A percentile compares a stretch with the other conserved stretches of the same genome.
Conservation (phyloP, 1,139 yeast species). For the Saccharomycopsis hybrid region DNA sequence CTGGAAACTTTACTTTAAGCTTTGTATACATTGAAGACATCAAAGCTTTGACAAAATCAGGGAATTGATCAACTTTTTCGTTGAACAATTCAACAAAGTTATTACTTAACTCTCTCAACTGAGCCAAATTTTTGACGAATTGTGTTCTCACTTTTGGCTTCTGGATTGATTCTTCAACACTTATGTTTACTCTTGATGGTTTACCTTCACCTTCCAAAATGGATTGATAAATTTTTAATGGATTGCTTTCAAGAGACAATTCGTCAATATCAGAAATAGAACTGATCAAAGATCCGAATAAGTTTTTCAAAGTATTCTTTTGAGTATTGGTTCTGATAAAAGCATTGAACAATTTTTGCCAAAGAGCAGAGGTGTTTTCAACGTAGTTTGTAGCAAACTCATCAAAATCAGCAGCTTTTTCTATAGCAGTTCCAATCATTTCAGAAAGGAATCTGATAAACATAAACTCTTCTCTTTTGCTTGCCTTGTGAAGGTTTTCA, state of each 20-base stretch:
- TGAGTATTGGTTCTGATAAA: conserved; percentile 51
- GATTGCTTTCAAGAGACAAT: conserved; percentile 74
- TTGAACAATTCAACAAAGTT: conserved; percentile 45
- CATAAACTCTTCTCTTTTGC: conserved; percentile 19
- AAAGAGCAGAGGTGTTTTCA: conserved; percentile 26
- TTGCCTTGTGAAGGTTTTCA: conserved; percentile 22
- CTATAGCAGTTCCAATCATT: conserved; percentile 22
- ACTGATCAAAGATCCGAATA: conserved; percentile 47
- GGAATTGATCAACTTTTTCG: conserved; percentile 39
- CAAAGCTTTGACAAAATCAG: conserved; percentile 53
- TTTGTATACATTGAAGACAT: conserved; percentile 30
- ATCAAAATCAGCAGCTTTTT: conserved; percentile 22
- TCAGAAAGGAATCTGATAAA: conserved; percentile 12
- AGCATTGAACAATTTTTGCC: conserved; percentile 47
- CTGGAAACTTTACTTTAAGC: conserved; percentile 35
- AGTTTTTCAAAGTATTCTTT: conserved; percentile 44
- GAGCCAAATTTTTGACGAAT: conserved; percentile 70
- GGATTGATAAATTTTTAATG: conserved; percentile 46
- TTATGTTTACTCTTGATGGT: conserved; percentile 36
- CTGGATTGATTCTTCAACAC: conserved; percentile 70
- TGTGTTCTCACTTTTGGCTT: conserved; percentile 61
- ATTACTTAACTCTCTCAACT: conserved; percentile 48
- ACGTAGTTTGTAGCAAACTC: conserved; percentile 23
- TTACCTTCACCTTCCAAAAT: conserved; percentile 22
- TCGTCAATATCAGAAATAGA: conserved; percentile 38